Evolutionary conservation across 2,329 filamentous ascomycete genomes (phyloP), one percentile per base, ranked within the genome.

Genomic region (Fusarium foetens): DNA sequence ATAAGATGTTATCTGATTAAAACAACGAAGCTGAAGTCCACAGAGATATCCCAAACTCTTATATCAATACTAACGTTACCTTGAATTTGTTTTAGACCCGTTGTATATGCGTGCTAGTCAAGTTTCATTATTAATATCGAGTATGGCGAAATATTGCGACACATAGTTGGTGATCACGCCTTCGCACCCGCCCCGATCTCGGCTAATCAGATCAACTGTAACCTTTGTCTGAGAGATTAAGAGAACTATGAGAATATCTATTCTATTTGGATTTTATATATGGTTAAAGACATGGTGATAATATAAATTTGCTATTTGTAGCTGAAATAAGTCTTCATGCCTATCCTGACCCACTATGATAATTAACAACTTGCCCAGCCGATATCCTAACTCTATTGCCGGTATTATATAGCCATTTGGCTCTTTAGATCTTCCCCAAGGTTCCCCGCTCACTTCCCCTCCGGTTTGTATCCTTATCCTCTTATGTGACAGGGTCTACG

Each of bases 61-160:
- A 62, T 62, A 48, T 62, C 31, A 1, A 5, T 27, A 10, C 16
- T 8, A 39, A 23, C 27, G 35, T 41, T 39, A 38, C 23, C 21
- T 62, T 19, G 10, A 23, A 16, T 11, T 17, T 59, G n/a, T n/a
- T 64, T 67, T 27, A 29, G 27, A 29, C 48, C 49, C 66, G 25
- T 42, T 57, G 31, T 54, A 43, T 48, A 23, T 27, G 36, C 33
- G 36, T 70, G 58, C 27, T 53, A 55, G 62, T 45, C 39, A 38
- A 45, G 43, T 48, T 35, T 63, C 63, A 76, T 76, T 75, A 76
- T 69, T 75, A 76, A 76, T 76, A 54, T 66, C 63, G 57, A 63
- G 46, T 66, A 76, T 76, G 70, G 71, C 73, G 74, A 75, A 74
- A 76, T 72, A 76, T 76, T 70, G 74, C 74, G 72, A 76, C 72